Evolutionary conservation across 345 rosid genomes (phyloP), one percentile per base, ranked within the genome.

Genomic region (Moringa oleifera): DNA sequence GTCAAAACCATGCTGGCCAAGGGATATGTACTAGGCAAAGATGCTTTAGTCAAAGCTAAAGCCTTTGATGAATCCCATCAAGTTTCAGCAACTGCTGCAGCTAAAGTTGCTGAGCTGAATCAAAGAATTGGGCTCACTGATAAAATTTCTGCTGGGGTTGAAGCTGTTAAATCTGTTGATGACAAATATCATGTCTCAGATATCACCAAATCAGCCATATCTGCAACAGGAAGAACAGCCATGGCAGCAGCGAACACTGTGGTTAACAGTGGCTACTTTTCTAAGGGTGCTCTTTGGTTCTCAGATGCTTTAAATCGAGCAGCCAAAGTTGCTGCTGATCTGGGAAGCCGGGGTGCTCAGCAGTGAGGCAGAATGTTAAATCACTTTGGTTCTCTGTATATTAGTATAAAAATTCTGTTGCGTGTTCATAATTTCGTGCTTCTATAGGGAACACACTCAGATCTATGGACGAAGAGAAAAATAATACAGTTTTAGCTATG

Each of bases 231-330:
- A 16, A 81, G 85, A 6, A 88, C 95, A 24, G 92, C 83, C 17
- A 83, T 81, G 16, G 67, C 81, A 13, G 97, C 89, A 10, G 91
- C 81, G 21, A 82, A 77, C 1, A 75, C 88, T 37, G 82, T 82
- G 15, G 85, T 76, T 37, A 87, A 83, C 64, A 93, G 94, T 84
- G 72, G 65, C 58, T 85, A 84, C 76, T 87, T 89, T 58, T 90
- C 95, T 41, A 84, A 75, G 72, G 96, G 96, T 59, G 89, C 91
- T 61, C 83, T 85, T 12, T 89, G 90, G 98, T 81, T 87, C 70
- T 89, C 98, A 0, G 87, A 71, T 63, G 80, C 67, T 47, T 75
- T 89, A 76, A 72, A 64, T 23, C 84, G 74, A 1, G 95, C 90
- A 15, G 91, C 93, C 10, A 71, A 84, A 77, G 84, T 84, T 18